These are phyloP conservation scores for Singerocomus rubriflavus DNA, from an alignment of 1,284 basidiomycete species.

Conservation along the genomic window DNA sequence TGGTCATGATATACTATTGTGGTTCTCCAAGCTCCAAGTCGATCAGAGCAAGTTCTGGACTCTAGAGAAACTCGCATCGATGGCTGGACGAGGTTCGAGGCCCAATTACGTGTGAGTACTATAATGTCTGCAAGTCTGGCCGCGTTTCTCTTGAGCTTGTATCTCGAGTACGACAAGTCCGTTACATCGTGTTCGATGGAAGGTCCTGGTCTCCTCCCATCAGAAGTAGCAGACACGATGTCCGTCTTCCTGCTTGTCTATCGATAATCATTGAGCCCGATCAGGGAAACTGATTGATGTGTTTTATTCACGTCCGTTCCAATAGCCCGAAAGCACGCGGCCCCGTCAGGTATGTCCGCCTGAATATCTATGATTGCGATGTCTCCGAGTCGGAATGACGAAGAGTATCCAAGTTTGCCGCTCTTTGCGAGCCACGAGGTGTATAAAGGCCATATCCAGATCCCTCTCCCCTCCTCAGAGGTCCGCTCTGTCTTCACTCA, in stretches of 20 bases:
- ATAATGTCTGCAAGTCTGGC: background rate
- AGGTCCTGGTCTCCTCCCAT: background rate
- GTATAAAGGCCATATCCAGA: conserved; percentile 17
- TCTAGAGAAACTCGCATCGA: too few relatives aligned
- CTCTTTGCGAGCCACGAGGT: background rate
- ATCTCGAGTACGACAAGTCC: background rate
- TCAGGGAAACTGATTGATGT: conserved; percentile 6
- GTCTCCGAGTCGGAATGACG: background rate
- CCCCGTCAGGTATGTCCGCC: conserved; percentile 3
- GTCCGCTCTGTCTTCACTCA: background rate
- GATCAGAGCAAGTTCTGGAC: background rate
- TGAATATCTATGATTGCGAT: conserved; percentile 1
- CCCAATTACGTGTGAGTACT: conserved; percentile 16
- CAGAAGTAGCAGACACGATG: background rate
- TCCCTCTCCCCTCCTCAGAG: background rate
- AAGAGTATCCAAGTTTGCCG: background rate
- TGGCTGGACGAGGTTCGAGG: too few relatives aligned
- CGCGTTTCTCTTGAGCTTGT: background rate
- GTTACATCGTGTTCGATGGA: background rate
- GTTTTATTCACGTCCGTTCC: conserved; percentile 1
- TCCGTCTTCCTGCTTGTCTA: conserved; percentile 7
- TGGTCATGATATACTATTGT: background rate
- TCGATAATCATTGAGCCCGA: background rate
- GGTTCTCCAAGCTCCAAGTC: background rate
- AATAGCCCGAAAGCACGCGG: background rate